Percentiles rank a stretch among this genome's conserved stretches.
Evolutionary conservation across 495 filamentous ascomycete species (phyloP).

Genomic region (Hyaloscypha finlandica): DNA sequence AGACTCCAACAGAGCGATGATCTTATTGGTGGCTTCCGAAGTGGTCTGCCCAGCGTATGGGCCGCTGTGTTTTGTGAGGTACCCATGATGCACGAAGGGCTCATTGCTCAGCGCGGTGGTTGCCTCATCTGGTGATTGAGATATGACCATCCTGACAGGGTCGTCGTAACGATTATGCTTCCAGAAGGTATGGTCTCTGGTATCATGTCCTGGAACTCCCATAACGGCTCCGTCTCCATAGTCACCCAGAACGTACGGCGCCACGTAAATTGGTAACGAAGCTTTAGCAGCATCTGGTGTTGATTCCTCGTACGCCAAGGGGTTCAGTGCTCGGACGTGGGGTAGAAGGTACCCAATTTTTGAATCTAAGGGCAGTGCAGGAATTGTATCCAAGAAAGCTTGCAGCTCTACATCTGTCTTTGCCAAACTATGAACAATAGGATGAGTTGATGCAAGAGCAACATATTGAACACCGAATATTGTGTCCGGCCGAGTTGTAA

Average conservation of each 20-base stretch:
- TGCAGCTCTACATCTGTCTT: slow-evolving; percentile 59
- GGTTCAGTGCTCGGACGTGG: slow-evolving; percentile 64
- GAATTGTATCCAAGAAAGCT: slow-evolving; percentile 64
- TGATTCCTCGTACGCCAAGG: slow-evolving; percentile 58
- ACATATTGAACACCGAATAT: slow-evolving; percentile 83
- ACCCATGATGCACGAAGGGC: slow-evolving; percentile 62
- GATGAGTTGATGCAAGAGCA: slow-evolving; percentile 73
- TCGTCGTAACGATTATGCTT: slow-evolving; percentile 59
- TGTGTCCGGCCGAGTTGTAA: slow-evolving; percentile 83
- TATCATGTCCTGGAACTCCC: slow-evolving; percentile 87
- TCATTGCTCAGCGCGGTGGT: slow-evolving; percentile 41
- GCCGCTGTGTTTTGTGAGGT: slow-evolving; percentile 65
- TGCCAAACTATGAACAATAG: slow-evolving; percentile 64
- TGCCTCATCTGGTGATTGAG: slow-evolving; percentile 51
- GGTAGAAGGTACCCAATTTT: slow-evolving; percentile 73
- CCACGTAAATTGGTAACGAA: slow-evolving; percentile 73
- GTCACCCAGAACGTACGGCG: slow-evolving; percentile 83
- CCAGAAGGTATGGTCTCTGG: slow-evolving; percentile 78
- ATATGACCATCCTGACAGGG: slow-evolving; percentile 53
- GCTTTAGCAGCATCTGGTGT: slow-evolving; percentile 49
- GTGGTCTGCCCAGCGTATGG: slow-evolving; percentile 61
- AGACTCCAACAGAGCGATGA: slow-evolving; percentile 57
- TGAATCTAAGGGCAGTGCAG: slow-evolving; percentile 64
- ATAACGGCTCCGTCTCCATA: slow-evolving; percentile 91
- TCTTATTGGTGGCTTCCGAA: slow-evolving; percentile 58